Evolutionary conservation across 2,329 filamentous ascomycete genomes (phyloP).

Genomic region (Colletotrichum zoysiae): DNA sequence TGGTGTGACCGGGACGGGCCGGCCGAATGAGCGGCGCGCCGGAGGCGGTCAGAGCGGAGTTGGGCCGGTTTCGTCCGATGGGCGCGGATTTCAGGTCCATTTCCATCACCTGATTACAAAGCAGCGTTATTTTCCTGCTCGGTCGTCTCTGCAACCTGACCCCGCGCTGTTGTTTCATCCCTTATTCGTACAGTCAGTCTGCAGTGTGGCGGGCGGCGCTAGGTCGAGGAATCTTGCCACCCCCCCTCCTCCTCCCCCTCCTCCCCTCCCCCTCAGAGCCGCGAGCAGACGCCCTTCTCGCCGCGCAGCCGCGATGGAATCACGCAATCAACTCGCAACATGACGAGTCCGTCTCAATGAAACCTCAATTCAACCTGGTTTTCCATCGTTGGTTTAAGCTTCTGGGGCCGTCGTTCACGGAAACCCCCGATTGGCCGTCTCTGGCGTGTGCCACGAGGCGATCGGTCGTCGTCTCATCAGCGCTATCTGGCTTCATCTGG

Average conservation of each 20-base stretch:
- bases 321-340: constrained; percentile 12
- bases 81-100: not conserved
- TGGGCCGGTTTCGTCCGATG: not conserved
- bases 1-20: not conserved
- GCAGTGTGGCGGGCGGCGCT: not conserved
- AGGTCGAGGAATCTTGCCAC: not conserved
- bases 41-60: not conserved
- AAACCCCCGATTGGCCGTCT: constrained; percentile 28
- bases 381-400: constrained; percentile 27
- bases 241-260: not conserved
- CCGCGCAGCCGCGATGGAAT: not conserved
- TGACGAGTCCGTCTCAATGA: constrained; percentile 1
- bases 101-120: not conserved
- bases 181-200: not conserved
- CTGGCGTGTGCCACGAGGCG: not conserved
- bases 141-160: not conserved
- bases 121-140: not conserved
- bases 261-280: not conserved
- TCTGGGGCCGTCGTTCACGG: constrained; percentile 7
- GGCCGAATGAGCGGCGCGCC: not conserved
- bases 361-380: not conserved
- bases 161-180: not conserved
- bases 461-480: not conserved
- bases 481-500: not conserved
- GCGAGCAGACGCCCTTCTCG: not conserved